phyloP scores from a whole-genome alignment of 2,329 filamentous ascomycete species.

The Teratosphaeriaceae sp. region DNA sequence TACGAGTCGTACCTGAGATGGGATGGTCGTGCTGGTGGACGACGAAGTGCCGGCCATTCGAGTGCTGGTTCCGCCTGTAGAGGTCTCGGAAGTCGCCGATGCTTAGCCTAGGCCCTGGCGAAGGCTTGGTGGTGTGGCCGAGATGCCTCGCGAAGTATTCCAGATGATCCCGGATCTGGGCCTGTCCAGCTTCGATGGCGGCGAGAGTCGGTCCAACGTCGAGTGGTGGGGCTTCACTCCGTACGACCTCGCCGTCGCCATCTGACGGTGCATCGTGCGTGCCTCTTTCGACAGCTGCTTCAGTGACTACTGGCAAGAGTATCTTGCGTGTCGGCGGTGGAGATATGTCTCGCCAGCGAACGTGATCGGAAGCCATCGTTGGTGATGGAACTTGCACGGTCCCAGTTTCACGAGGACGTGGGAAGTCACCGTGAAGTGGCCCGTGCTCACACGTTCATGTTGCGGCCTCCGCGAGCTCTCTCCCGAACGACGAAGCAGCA shows the following conservation, averaged over 20 bases:
- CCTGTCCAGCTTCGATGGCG: constrained; percentile 47
- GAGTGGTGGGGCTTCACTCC: too few species aligned
- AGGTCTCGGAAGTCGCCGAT: constrained; percentile 39
- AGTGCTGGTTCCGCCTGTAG: constrained; percentile 42
- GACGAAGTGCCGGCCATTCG: constrained; percentile 50
- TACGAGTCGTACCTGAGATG: constrained; percentile 44
- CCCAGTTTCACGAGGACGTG: too few species aligned
- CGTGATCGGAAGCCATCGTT: too few species aligned
- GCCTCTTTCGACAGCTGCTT: too few species aligned
- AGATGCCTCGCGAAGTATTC: constrained; percentile 42
- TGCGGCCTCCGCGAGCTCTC: too few species aligned
- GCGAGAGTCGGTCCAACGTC: constrained; percentile 26
- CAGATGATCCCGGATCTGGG: constrained; percentile 43
- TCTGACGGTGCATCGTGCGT: too few species aligned
- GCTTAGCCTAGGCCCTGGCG: constrained; percentile 29
- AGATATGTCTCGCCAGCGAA: constrained; percentile 25
- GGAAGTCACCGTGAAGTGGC: not conserved
- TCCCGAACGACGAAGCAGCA: too few species aligned
- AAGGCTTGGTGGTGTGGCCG: constrained; percentile 22
- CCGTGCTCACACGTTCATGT: too few species aligned
- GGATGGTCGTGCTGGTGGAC: constrained; percentile 70
- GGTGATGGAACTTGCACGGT: too few species aligned
- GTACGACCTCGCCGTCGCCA: too few species aligned
- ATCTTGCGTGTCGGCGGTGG: constrained; percentile 23
- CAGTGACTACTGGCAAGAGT: too few species aligned